Evolutionary conservation across 805 yeast species (phyloP).

Genomic region (Pichia membranifaciens): DNA sequence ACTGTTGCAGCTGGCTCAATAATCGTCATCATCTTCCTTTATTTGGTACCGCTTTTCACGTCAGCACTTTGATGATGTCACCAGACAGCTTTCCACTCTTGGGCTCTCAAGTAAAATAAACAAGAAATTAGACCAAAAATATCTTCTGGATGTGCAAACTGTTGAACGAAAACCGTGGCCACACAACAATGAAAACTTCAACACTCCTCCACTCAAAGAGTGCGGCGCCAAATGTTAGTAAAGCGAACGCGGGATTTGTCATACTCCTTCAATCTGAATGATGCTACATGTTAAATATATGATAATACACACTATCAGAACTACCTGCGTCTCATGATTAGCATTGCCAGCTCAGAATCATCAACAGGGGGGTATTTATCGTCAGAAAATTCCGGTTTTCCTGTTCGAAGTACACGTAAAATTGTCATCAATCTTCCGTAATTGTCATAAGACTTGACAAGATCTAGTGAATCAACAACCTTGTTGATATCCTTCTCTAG

Average conservation of each 20-base stretch:
- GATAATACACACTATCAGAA: no score
- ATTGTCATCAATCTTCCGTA: slow-evolving; percentile 21
- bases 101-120: no score
- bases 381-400: not conserved
- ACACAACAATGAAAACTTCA: no score
- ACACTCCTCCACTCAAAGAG: no score
- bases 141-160: no score
- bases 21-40: not conserved
- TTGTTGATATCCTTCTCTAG: slow-evolving; percentile 29
- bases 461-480: slow-evolving; percentile 25
- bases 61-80: not conserved
- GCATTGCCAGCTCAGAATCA: slow-evolving; percentile 5
- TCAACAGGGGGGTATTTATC: not conserved
- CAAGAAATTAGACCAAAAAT: no score
- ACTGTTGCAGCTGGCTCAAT: not conserved
- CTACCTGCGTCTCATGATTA: slow-evolving; percentile 5
- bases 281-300: not conserved
- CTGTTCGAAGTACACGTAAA: slow-evolving; percentile 13
- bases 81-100: no score
- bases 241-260: no score
- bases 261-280: no score
- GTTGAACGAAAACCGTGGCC: no score
- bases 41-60: not conserved
- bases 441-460: slow-evolving; percentile 20
- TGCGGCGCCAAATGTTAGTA: no score